These are phyloP conservation scores for Grigorovia humatica DNA, from an alignment of 805 yeast species.

Conservation along the genomic window DNA sequence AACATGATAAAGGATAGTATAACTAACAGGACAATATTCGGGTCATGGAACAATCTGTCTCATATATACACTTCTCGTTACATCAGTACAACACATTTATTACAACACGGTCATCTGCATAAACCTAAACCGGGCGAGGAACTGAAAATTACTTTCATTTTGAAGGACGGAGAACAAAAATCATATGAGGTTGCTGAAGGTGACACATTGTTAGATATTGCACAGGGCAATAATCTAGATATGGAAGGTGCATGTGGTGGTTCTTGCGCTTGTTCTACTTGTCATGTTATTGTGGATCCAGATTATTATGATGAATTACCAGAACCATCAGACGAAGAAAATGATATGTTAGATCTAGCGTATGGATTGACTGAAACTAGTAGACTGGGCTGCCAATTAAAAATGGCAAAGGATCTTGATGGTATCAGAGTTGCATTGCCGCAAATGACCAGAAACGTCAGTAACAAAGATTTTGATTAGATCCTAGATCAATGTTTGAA, in stretches of 20 bases:
- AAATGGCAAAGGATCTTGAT: slow-evolving; percentile 81
- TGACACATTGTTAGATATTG: slow-evolving; percentile 83
- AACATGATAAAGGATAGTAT: neutral
- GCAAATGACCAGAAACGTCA: slow-evolving; percentile 92
- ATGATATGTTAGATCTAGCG: slow-evolving; percentile 96
- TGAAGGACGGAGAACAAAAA: slow-evolving; percentile 81
- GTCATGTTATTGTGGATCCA: slow-evolving; percentile 94
- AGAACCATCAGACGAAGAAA: slow-evolving; percentile 95
- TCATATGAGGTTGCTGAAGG: slow-evolving; percentile 85
- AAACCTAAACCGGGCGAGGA: slow-evolving; percentile 94
- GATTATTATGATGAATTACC: slow-evolving; percentile 83
- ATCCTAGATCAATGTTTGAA: neutral
- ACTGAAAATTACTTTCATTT: slow-evolving; percentile 71
- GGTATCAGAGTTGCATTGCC: slow-evolving; percentile 94
- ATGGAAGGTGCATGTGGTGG: slow-evolving; percentile 99
- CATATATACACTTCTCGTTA: neutral
- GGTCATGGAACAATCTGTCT: neutral
- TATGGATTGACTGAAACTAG: slow-evolving; percentile 96
- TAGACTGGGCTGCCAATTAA: slow-evolving; percentile 88
- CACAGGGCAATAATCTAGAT: slow-evolving; percentile 85
- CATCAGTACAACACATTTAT: slow-evolving; percentile 18
- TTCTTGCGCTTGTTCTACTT: slow-evolving; percentile 96
- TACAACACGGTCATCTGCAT: slow-evolving; percentile 73
- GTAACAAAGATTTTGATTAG: slow-evolving; percentile 54
- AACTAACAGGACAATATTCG: neutral